Evolutionary conservation across 306 rosid genomes (phyloP), one percentile per base, ranked within the genome.

Genomic region (Acacia acuminata): DNA sequence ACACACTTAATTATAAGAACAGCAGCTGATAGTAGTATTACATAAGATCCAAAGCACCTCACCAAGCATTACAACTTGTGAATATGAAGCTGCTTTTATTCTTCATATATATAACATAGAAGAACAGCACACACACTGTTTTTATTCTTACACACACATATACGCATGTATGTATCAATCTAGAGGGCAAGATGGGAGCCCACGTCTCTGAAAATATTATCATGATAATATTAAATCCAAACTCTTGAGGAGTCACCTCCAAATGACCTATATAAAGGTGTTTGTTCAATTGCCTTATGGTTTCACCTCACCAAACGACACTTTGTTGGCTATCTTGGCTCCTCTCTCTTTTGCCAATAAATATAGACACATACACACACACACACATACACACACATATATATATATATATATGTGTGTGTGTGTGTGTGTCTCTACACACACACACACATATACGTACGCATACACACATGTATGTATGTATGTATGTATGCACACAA

Each of bases 331-430:
- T 79, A 92, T 86, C 82, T 81, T 90, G 77, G 96, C 96, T 38
- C 97, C 97, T 5, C 97, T 67, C 90, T 91, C 91, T 83, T 91
- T 91, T 2, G 92, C 95, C 98, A 94, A n/a, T n/a, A n/a, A n/a
- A n/a, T n/a, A n/a, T n/a, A n/a, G n/a, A n/a, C n/a, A n/a, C n/a
- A n/a, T n/a, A n/a, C n/a, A n/a, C n/a, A n/a, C n/a, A n/a, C n/a
- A n/a, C n/a, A n/a, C n/a, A n/a, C n/a, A n/a, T n/a, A n/a, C n/a
- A n/a, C n/a, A n/a, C n/a, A n/a, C n/a, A n/a, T n/a, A n/a, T n/a
- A n/a, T n/a, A n/a, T n/a, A n/a, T n/a, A n/a, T n/a, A n/a, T n/a
- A n/a, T n/a, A n/a, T n/a, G n/a, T n/a, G n/a, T n/a, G n/a, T n/a
- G n/a, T n/a, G n/a, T n/a, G n/a, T n/a, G n/a, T n/a, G n/a, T n/a